Evolutionary conservation across 2,329 filamentous ascomycete species (phyloP), one percentile per base, ranked within the genome.

Genomic region (Macrophomina tecta): DNA sequence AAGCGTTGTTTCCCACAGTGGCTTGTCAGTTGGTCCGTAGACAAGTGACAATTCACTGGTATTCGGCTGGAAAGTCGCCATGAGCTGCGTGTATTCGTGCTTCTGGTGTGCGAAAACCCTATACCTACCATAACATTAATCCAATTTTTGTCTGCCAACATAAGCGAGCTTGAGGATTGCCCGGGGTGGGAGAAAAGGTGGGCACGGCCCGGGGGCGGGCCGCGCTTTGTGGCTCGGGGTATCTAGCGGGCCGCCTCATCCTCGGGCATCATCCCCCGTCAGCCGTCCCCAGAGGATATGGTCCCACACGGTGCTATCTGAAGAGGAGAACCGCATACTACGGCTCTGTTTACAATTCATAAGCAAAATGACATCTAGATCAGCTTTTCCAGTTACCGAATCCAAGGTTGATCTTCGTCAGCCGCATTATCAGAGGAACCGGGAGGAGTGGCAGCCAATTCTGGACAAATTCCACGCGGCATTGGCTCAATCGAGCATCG

Each of bases 371-470:
- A n/a, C 53, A 23, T 40, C 53, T 6, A 3, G 9, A 18, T 40
- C 36, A 12, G 23, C 53, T 1, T 56, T 56, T 18, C 53, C 53
- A 3, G n/a, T 56, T 14, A 34, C n/a, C 16, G n/a, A 40, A 30
- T 56, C 53, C 3, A 7, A 40, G n/a, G 7, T 56, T 5, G 36
- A 56, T 14, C n/a, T 56, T 40, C 53, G 53, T 12, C 53, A 56
- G 53, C 8, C n/a, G 34, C 34, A 56, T 12, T 56, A 56, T 42
- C 18, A 30, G 34, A 56, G 3, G 36, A 56, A 56, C 12, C 34
- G 18, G 8, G 9, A 71, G 12, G 68, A 60, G 34, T 76, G 73
- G 73, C 75, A 75, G 0, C 75, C 77, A 0, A 77, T 80, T 1
- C 62, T 80, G 12, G 69, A 74, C 3, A 70, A 70, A 38, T 78